Evolutionary conservation across 148 eudicot genomes (phyloP), one percentile per base, ranked within the genome.

Genomic region (Chenopodium album): DNA sequence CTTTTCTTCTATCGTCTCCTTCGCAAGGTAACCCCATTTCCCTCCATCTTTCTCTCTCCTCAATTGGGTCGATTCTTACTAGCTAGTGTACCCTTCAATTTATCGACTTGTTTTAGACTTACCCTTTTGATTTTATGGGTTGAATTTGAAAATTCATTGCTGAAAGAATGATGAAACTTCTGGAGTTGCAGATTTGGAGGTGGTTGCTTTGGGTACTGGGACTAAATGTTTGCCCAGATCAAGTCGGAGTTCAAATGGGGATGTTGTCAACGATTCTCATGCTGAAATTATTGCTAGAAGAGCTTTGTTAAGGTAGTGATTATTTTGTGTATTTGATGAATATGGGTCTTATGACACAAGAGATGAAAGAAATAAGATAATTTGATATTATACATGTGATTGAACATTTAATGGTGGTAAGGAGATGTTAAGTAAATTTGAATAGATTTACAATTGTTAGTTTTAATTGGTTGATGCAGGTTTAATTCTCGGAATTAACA

Each of bases 221-320:
- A 95, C 98, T 29, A 95, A 95, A 63, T 95, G 98, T 83, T 84
- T 93, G 22, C 93, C 97, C 79, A 85, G 88, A 22, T 89, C 94
- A 7, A 79, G 77, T 50, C 77, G 92, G 80, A 92, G 98, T 86
- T 86, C 79, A n/a, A 76, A 85, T 47, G 98, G 98, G 71, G 98
- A 95, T 80, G 95, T 95, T 80, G 93, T 92, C 28, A 91, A 95
- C 75, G 98, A 93, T 91, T 92, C 97, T 20, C 98, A 95, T 79
- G 98, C 98, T 75, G 98, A 95, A 78, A 82, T 95, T 78, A 84
- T 93, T 19, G 97, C 97, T 13, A 83, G 98, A 68, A 82, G 98
- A 85, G 90, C 98, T 78, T 85, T 95, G 74, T 69, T 95, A 47
- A 93, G 98, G 98, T 89, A 73, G 19, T 23, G 1, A 47, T 37